phyloP scores from a whole-genome alignment of 2,329 filamentous ascomycete genomes.

The Fusarium sp. region DNA sequence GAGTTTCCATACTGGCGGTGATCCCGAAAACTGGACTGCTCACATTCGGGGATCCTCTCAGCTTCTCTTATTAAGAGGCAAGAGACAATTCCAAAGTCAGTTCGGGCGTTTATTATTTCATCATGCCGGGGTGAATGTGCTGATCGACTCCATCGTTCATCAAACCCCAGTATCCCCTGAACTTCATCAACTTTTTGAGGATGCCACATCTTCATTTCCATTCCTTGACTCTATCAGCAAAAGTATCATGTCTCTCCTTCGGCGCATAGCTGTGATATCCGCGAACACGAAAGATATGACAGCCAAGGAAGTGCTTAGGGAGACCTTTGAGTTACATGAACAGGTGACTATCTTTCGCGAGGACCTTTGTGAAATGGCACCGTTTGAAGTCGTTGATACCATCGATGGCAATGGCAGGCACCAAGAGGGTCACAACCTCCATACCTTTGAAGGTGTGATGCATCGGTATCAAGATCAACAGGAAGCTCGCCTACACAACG shows the following conservation, averaged over 20 bases:
- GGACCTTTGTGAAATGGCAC: background rate
- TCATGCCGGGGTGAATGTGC: background rate
- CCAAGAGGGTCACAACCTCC: background rate
- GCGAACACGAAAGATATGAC: background rate
- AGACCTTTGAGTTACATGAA: background rate
- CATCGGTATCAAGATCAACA: constrained; percentile 1
- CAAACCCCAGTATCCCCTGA: background rate
- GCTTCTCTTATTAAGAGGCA: background rate
- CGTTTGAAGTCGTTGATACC: background rate
- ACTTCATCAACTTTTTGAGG: background rate
- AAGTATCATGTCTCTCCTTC: background rate
- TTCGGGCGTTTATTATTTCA: background rate
- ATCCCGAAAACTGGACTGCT: background rate
- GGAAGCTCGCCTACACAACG: background rate
- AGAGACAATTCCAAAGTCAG: background rate
- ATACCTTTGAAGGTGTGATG: background rate
- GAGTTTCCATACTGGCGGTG: background rate
- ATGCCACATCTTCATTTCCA: background rate
- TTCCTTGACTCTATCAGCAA: background rate
- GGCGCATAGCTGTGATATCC: background rate
- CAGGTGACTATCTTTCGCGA: background rate
- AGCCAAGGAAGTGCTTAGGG: background rate
- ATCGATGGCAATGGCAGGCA: background rate
- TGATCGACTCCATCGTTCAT: background rate
- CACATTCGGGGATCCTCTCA: constrained; percentile 3